A percentile compares a stretch with the other conserved stretches of the same genome.
Conservation (phyloP, 2,329 filamentous ascomycete species). For the Paecilomyces dactylethromorphus region DNA sequence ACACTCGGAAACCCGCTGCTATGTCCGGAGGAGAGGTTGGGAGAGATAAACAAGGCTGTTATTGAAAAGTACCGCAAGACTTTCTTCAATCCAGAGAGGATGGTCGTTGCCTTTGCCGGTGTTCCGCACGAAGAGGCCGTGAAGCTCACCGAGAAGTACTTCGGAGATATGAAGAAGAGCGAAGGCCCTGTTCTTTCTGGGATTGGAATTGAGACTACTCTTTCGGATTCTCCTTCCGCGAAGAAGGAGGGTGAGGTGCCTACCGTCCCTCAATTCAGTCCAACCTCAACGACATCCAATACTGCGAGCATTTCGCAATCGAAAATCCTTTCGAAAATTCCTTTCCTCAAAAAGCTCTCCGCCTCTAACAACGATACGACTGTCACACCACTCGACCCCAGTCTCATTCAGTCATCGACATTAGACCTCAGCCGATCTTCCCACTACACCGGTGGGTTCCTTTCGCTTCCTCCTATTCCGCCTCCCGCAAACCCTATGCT, state of each 20-base stretch:
- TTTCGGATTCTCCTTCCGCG: slow-evolving; percentile 23
- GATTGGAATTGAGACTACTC: slow-evolving; percentile 51
- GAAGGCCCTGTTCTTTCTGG: slow-evolving; percentile 46
- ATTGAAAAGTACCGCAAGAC: slow-evolving; percentile 72
- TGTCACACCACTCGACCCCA: slow-evolving; percentile 47
- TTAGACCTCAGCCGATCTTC: slow-evolving; percentile 59
- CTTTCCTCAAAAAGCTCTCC: slow-evolving; percentile 84
- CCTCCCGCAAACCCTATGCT: slow-evolving; percentile 70
- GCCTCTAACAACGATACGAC: slow-evolving; percentile 59
- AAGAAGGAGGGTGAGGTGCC: slow-evolving; percentile 24
- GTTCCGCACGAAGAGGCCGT: slow-evolving; percentile 78
- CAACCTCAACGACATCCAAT: slow-evolving; percentile 31
- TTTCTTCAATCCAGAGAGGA: slow-evolving; percentile 84
- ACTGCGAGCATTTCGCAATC: slow-evolving; percentile 42
- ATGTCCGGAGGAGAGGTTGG: slow-evolving; percentile 78
- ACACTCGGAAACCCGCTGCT: slow-evolving; percentile 89
- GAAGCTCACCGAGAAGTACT: slow-evolving; percentile 71
- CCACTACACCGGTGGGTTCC: slow-evolving; percentile 89
- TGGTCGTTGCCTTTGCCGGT: slow-evolving; percentile 92
- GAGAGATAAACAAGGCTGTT: slow-evolving; percentile 64
- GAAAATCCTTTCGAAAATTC: slow-evolving; percentile 71
- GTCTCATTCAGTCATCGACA: slow-evolving; percentile 36
- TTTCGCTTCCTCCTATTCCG: slow-evolving; percentile 74
- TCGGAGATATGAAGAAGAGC: slow-evolving; percentile 75
- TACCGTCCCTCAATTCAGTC: slow-evolving; percentile 33